These are phyloP conservation scores for Ottelia alismoides DNA, from an alignment of 106 monocot genomes.

Conservation along the genomic window DNA sequence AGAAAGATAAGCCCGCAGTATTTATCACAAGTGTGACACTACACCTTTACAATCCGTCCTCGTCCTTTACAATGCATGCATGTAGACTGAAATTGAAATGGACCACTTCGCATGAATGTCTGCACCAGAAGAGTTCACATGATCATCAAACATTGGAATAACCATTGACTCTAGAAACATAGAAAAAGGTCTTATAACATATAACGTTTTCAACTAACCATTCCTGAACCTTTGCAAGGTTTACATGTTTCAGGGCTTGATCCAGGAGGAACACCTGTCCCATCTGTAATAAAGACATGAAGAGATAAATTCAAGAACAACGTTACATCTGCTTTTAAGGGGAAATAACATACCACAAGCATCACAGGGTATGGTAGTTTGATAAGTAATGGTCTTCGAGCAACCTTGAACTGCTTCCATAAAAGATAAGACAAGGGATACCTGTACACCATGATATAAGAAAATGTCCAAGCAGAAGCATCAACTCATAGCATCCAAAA, in stretches of 20 bases:
- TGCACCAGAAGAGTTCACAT: slow-evolving; percentile 19
- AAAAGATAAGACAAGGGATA: slow-evolving; percentile 26
- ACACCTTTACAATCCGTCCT: slow-evolving; percentile 78
- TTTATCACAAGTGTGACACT: background rate
- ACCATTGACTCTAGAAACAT: too few species aligned
- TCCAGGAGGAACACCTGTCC: slow-evolving; percentile 89
- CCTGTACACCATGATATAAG: slow-evolving; percentile 3
- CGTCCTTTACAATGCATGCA: slow-evolving; percentile 68
- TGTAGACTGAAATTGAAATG: slow-evolving; percentile 62
- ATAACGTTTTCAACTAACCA: slow-evolving; percentile 28
- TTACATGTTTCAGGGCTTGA: slow-evolving; percentile 86
- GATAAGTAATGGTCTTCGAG: slow-evolving; percentile 21
- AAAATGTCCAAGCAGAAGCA: background rate
- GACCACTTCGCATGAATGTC: slow-evolving; percentile 73
- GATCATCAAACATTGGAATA: too few species aligned
- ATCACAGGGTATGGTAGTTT: slow-evolving; percentile 22
- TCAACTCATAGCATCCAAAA: background rate
- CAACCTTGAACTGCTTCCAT: slow-evolving; percentile 43
- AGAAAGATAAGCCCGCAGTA: background rate
- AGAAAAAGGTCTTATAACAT: too few species aligned
- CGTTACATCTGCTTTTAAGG: background rate
- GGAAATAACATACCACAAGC: slow-evolving; percentile 62
- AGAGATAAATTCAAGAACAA: background rate
- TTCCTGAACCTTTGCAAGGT: slow-evolving; percentile 78
- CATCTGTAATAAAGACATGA: slow-evolving; percentile 24